Conservation (phyloP, 2,329 filamentous ascomycete genomes). For the Coleophoma cylindrospora region DNA sequence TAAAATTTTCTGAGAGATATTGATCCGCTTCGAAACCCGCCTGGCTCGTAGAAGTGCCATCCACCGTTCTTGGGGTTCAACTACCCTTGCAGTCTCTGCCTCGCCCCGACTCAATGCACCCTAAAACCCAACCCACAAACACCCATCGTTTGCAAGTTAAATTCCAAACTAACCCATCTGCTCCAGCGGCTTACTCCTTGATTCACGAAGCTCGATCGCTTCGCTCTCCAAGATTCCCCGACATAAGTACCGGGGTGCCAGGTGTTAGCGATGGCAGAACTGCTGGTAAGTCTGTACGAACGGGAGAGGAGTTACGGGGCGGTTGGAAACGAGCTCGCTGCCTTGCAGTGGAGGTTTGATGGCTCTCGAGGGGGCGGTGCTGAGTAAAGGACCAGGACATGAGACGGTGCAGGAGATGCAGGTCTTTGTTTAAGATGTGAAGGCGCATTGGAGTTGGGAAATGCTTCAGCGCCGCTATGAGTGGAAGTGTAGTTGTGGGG, state of each 20-base stretch:
- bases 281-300: conserved; percentile 30
- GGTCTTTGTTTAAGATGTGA: not conserved
- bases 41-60: conserved; percentile 22
- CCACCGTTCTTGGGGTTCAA: conserved; percentile 29
- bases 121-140: conserved; percentile 2
- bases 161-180: not conserved
- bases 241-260: conserved; percentile 5
- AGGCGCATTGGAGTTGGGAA: not conserved
- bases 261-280: conserved; percentile 27
- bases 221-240: conserved; percentile 23
- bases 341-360: conserved; percentile 4
- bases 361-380: conserved; percentile 4
- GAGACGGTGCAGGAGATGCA: not conserved
- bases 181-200: not conserved
- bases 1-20: too few species aligned
- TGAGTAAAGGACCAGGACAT: conserved; percentile 6
- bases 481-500: too few species aligned
- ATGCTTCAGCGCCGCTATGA: not conserved
- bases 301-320: conserved; percentile 25
- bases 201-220: not conserved
- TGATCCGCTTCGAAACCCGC: conserved; percentile 24
- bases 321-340: conserved; percentile 17
- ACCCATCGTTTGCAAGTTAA: not conserved
- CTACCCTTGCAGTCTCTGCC: conserved; percentile 31
- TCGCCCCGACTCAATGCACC: conserved; percentile 20